Conservation (phyloP, 768 basidiomycete genomes). For the Pholiota microspora region DNA sequence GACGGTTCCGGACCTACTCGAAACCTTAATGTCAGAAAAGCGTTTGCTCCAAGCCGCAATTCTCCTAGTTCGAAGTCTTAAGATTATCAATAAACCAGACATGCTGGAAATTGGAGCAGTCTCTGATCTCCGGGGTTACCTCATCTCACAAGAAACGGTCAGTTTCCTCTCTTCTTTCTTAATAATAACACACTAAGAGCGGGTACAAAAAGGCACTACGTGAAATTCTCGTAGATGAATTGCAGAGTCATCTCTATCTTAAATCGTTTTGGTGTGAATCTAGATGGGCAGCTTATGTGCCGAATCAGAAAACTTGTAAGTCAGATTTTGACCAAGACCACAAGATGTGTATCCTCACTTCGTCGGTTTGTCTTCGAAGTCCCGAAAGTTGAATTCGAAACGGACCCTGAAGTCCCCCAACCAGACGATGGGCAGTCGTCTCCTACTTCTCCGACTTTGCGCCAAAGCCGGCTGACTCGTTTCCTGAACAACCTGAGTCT, state of each 20-base stretch:
- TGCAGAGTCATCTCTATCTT: slow-evolving; percentile 96
- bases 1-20: slow-evolving; percentile 86
- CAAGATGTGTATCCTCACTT: background rate
- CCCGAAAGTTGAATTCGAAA: slow-evolving; percentile 63
- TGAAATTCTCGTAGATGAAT: slow-evolving; percentile 92
- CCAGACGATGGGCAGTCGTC: slow-evolving; percentile 30
- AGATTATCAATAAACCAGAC: slow-evolving; percentile 87
- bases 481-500: slow-evolving; percentile 65
- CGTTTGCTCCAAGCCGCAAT: slow-evolving; percentile 86
- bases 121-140: slow-evolving; percentile 82
- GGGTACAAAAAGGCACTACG: slow-evolving; percentile 62
- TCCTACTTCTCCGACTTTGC: slow-evolving; percentile 37
- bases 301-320: slow-evolving; percentile 78
- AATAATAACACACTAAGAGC: slow-evolving; percentile 5
- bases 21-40: slow-evolving; percentile 95
- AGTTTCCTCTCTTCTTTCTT: slow-evolving; percentile 15
- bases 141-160: slow-evolving; percentile 84
- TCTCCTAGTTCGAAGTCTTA: slow-evolving; percentile 82
- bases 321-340: slow-evolving; percentile 12
- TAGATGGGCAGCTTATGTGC: slow-evolving; percentile 83
- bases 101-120: slow-evolving; percentile 96
- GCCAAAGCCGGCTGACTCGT: slow-evolving; percentile 51
- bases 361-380: slow-evolving; percentile 38
- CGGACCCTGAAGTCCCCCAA: slow-evolving; percentile 34
- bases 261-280: slow-evolving; percentile 96